These are phyloP conservation scores for Tillandsia leiboldiana DNA, from an alignment of 176 grass and related monocot species.

Conservation along the genomic window DNA sequence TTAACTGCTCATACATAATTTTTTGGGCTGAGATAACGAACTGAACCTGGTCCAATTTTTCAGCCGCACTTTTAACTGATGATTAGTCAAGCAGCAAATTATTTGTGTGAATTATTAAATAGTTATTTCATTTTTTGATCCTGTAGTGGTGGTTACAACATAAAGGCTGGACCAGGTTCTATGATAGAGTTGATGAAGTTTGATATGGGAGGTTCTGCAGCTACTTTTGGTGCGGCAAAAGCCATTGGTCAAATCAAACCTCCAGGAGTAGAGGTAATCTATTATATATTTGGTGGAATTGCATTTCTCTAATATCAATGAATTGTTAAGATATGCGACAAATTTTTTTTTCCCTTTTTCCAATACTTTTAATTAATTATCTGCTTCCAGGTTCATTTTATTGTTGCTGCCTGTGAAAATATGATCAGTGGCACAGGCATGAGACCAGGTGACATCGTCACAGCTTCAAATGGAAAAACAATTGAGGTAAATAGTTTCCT, in stretches of 20 bases:
- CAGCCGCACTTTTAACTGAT: too few relatives aligned
- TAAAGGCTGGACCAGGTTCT: constrained; percentile 86
- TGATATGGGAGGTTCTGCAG: constrained; percentile 96
- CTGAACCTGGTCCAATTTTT: too few relatives aligned
- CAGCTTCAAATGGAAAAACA: constrained; percentile 94
- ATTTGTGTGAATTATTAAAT: not conserved
- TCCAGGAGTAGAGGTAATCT: constrained; percentile 76
- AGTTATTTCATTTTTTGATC: constrained; percentile 13
- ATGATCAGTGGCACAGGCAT: constrained; percentile 99
- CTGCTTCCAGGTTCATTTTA: constrained; percentile 77
- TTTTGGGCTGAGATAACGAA: not conserved
- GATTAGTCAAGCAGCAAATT: not conserved
- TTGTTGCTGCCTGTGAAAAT: constrained; percentile 98
- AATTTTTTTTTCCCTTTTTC: not conserved
- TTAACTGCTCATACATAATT: not conserved
- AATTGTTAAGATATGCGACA: not conserved
- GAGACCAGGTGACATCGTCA: constrained; percentile 96
- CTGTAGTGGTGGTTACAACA: constrained; percentile 97
- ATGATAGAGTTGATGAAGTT: constrained; percentile 93
- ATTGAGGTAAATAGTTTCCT: constrained; percentile 57
- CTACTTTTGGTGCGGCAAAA: constrained; percentile 89
- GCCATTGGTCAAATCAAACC: constrained; percentile 93
- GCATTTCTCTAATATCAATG: not conserved
- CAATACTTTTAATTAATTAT: not conserved
- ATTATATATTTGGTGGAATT: not conserved